Conservation (phyloP, 176 grass and related monocot genomes). For the Pontederia paniculata region DNA sequence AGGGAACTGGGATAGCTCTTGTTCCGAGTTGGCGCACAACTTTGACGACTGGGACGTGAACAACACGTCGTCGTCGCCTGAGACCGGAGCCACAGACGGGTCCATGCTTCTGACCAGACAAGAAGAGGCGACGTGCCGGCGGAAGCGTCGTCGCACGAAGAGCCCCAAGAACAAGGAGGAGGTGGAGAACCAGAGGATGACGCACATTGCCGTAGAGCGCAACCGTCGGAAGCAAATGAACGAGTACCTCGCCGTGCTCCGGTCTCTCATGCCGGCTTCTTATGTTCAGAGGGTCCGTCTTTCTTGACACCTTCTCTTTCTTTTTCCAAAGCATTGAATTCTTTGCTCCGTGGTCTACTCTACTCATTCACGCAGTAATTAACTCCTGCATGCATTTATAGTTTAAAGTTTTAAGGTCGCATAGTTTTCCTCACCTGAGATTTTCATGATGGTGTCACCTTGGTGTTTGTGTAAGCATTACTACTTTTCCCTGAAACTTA, state of each 20-base stretch:
- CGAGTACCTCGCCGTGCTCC: conserved; percentile 61
- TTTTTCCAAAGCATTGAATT: too few species aligned
- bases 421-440: too few species aligned
- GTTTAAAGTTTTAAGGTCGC: too few species aligned
- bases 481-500: too few species aligned
- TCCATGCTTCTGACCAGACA: neutral
- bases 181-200: conserved; percentile 79
- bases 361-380: too few species aligned
- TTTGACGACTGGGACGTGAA: conserved; percentile 11
- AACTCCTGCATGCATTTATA: too few species aligned
- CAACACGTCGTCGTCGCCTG: conserved; percentile 2
- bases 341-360: too few species aligned
- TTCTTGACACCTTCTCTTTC: too few species aligned
- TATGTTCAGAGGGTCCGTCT: conserved; percentile 52
- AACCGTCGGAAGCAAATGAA: conserved; percentile 78
- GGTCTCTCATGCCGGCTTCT: conserved; percentile 59
- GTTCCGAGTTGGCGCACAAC: conserved; percentile 23
- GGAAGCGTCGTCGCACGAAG: conserved; percentile 50
- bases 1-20: neutral
- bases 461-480: too few species aligned
- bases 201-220: conserved; percentile 78
- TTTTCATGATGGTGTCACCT: too few species aligned
- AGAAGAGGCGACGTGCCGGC: conserved; percentile 2
- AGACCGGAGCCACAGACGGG: neutral
- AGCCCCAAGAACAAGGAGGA: conserved; percentile 63